Evolutionary conservation across 139 green algal genomes (phyloP), one percentile per base, ranked within the genome.

Genomic region (Coelastrella sp.): DNA sequence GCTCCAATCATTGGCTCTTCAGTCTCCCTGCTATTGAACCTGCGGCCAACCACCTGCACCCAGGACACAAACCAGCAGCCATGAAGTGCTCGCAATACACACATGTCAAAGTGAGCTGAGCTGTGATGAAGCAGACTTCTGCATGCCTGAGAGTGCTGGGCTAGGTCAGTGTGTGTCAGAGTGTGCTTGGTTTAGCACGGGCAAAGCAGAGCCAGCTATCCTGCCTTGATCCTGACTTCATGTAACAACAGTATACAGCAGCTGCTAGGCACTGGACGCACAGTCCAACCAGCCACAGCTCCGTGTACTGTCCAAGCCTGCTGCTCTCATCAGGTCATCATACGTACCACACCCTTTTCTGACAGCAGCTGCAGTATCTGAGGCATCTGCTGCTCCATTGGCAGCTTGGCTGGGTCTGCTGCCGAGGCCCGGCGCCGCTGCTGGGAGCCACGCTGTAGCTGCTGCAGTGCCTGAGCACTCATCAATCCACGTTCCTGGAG

Each of bases 1-100:
- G n/a, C 35, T 15, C 78, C 78, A 10, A 91, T 11, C 87, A 91
- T 91, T 4, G 73, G 73, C 65, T 91, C 63, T n/a, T 91, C 79
- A 20, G 85, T 58, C 0, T 75, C 11, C 6, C 49, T 24, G 15
- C 12, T 25, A 59, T 68, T 74, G 73, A 84, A 74, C 22, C 58
- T 63, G 4, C 85, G 73, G 6, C 6, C 6, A 7, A 84, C 19
- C 0, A 84, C 58, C 85, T 90, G 85, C 84, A 81, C 15, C 0
- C 9, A 56, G 15, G 8, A 56, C 78, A 68, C 22, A 12, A 27
- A 78, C 17, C 12, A 78, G 63, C 72, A 78, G 72, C 72, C 20
- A 4, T 78, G 22, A 0, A 78, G 4, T 12, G 10, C 20, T 9
- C 19, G 20, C 1, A 25, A 35, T 1, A 49, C 1, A 27, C 8